These are phyloP conservation scores for Xenosphaeropsis pyriputrescens DNA, from an alignment of 2,329 filamentous ascomycete genomes.

Conservation along the genomic window DNA sequence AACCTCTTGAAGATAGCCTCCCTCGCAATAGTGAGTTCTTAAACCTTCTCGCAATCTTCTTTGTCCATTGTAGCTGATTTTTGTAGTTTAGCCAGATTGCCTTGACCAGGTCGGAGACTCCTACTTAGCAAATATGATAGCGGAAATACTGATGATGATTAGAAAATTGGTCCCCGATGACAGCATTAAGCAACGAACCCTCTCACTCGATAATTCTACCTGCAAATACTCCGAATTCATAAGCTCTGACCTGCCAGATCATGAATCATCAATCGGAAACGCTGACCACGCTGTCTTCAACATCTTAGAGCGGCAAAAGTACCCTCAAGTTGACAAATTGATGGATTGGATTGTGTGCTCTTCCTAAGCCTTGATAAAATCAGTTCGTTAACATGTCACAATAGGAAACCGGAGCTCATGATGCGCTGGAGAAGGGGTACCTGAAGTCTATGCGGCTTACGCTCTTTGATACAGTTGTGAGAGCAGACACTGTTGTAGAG, in stretches of 20 bases:
- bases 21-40: too few relatives aligned
- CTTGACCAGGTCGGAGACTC: too few relatives aligned
- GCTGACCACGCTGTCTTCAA: too few relatives aligned
- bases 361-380: background rate
- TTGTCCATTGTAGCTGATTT: too few relatives aligned
- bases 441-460: slow-evolving; percentile 1
- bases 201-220: background rate
- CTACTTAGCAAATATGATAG: too few relatives aligned
- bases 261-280: too few relatives aligned
- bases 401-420: slow-evolving; percentile 1
- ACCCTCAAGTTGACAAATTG: background rate
- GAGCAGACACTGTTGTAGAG: too few relatives aligned
- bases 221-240: background rate
- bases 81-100: too few relatives aligned
- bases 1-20: too few relatives aligned
- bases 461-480: background rate
- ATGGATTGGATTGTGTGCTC: slow-evolving; percentile 1
- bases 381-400: background rate
- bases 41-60: too few relatives aligned
- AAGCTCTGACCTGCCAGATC: too few relatives aligned
- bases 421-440: slow-evolving; percentile 2
- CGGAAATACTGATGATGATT: background rate
- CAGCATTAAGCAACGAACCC: background rate
- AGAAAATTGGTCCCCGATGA: background rate
- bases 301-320: background rate